A percentile compares a stretch with the other conserved stretches of the same genome.
These are phyloP conservation scores for Mycena kentingensis DNA, from an alignment of 768 basidiomycete genomes.

Conservation along the genomic window DNA sequence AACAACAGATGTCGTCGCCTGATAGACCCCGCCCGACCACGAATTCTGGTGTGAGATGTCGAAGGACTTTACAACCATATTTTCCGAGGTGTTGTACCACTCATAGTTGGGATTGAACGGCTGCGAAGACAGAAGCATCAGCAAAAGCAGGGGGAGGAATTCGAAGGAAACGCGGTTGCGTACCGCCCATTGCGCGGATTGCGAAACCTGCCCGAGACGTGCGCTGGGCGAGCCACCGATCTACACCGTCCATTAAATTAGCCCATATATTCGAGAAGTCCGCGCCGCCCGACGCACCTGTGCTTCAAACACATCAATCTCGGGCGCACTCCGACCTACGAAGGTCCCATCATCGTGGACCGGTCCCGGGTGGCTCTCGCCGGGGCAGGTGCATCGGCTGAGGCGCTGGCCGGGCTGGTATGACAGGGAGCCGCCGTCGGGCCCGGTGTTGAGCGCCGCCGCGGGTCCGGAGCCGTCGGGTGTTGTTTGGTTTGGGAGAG, in stretches of 20 bases:
- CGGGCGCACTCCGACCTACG: constrained; percentile 56
- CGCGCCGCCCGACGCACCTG: too few species aligned
- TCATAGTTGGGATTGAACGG: constrained; percentile 50
- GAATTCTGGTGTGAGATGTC: constrained; percentile 40
- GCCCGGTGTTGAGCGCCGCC: constrained; percentile 42
- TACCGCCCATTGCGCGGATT: constrained; percentile 53
- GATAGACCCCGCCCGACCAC: constrained; percentile 47
- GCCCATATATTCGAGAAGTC: too few species aligned
- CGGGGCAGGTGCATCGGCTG: constrained; percentile 58
- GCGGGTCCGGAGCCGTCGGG: constrained; percentile 49
- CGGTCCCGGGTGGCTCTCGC: constrained; percentile 62
- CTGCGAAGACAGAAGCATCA: constrained; percentile 15
- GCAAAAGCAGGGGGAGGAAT: neutral
- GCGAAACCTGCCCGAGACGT: constrained; percentile 48
- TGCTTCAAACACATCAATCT: constrained; percentile 56
- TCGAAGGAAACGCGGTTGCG: too few species aligned
- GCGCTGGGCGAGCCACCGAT: too few species aligned
- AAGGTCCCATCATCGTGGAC: constrained; percentile 46
- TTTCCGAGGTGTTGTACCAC: constrained; percentile 39
- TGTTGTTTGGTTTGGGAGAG: constrained; percentile 69
- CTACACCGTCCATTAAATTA: too few species aligned
- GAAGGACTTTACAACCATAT: constrained; percentile 38
- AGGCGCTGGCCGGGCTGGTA: constrained; percentile 61
- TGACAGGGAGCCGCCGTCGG: constrained; percentile 43
- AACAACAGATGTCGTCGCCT: constrained; percentile 43